Percentiles rank a stretch among this genome's conserved stretches.
These are phyloP conservation scores for Phaseolus lunatus DNA, from an alignment of 306 rosid genomes.

Conservation along the genomic window DNA sequence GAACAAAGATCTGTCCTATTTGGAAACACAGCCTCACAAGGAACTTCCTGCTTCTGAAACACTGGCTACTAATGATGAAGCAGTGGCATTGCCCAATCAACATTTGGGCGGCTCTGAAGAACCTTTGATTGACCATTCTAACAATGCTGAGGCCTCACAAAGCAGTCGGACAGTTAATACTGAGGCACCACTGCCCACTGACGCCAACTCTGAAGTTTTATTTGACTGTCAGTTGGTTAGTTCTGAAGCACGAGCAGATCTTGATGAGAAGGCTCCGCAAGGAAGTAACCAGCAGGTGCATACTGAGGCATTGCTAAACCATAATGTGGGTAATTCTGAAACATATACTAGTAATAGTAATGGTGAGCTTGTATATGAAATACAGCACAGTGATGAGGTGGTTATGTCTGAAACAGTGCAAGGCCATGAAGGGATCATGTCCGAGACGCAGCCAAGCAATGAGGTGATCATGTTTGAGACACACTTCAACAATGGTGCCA, in stretches of 20 bases:
- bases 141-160: slow-evolving; percentile 36
- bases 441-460: slow-evolving; percentile 21
- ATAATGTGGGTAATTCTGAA: slow-evolving; percentile 26
- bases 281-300: slow-evolving; percentile 11
- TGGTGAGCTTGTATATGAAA: slow-evolving; percentile 36
- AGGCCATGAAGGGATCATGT: not conserved
- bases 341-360: not conserved
- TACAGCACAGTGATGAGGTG: slow-evolving; percentile 32
- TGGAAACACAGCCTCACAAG: slow-evolving; percentile 13
- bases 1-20: slow-evolving; percentile 37
- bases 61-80: slow-evolving; percentile 43
- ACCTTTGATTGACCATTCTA: slow-evolving; percentile 16
- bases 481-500: slow-evolving; percentile 29
- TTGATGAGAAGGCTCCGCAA: not conserved
- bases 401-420: slow-evolving; percentile 32
- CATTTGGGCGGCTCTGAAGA: slow-evolving; percentile 29
- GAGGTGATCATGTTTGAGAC: slow-evolving; percentile 30
- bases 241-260: slow-evolving; percentile 34
- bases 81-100: slow-evolving; percentile 21
- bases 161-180: slow-evolving; percentile 31
- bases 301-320: slow-evolving; percentile 15
- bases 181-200: slow-evolving; percentile 31
- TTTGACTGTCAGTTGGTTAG: slow-evolving; percentile 24
- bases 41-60: slow-evolving; percentile 40
- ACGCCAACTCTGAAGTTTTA: slow-evolving; percentile 4